A percentile compares a stretch with the other conserved stretches of the same genome.
phyloP scores from a whole-genome alignment of 1,284 basidiomycete species.

The Xanthoconium separans region DNA sequence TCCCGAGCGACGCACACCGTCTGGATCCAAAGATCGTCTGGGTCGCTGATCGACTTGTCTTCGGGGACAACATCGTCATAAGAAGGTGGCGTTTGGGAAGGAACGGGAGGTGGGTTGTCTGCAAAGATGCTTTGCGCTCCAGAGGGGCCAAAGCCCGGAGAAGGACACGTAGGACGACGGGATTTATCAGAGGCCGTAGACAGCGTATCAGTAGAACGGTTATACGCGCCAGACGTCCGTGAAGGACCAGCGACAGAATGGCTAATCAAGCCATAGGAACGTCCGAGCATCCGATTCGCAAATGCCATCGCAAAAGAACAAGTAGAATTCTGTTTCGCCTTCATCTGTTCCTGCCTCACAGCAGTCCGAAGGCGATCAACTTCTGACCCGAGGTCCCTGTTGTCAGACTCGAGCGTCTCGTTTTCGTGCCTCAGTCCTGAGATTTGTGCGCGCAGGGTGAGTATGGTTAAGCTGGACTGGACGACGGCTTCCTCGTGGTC shows the following conservation, averaged over 20 bases:
- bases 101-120: slow-evolving; percentile 28
- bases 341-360: slow-evolving; percentile 19
- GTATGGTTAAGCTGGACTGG: slow-evolving; percentile 47
- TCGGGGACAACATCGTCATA: slow-evolving; percentile 14
- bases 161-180: neutral
- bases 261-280: slow-evolving; percentile 15
- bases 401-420: slow-evolving; percentile 34
- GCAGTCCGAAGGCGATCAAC: slow-evolving; percentile 31
- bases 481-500: slow-evolving; percentile 37
- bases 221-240: neutral
- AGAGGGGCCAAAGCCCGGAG: neutral
- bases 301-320: neutral
- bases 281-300: neutral
- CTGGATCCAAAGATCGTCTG: slow-evolving; percentile 12
- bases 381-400: slow-evolving; percentile 32
- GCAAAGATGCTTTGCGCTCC: slow-evolving; percentile 29
- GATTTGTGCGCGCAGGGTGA: slow-evolving; percentile 43
- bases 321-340: neutral
- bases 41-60: neutral
- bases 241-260: slow-evolving; percentile 29
- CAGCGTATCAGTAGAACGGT: neutral
- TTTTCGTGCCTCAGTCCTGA: slow-evolving; percentile 37
- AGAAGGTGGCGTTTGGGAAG: slow-evolving; percentile 8
- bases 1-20: slow-evolving; percentile 25
- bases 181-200: neutral